phyloP scores from a whole-genome alignment of 306 rosid genomes.

The Quercus variabilis region DNA sequence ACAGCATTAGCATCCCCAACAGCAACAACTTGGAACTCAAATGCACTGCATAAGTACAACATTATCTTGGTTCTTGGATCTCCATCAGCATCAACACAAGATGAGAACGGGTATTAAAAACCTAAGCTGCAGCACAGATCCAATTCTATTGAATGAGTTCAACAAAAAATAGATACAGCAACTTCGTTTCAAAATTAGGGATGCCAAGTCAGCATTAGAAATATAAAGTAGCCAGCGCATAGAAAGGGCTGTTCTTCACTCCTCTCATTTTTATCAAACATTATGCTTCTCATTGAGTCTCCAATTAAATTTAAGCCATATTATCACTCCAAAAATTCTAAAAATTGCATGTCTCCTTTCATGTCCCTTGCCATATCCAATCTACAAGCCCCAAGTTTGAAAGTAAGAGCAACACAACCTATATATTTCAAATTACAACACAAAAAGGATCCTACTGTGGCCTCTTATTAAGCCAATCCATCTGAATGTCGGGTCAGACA shows the following conservation, averaged over 20 bases:
- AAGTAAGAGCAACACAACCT: too few relatives aligned
- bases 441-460: too few relatives aligned
- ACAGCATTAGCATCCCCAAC: constrained; percentile 21
- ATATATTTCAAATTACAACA: too few relatives aligned
- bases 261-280: not conserved
- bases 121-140: constrained; percentile 23
- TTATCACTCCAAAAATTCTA: not conserved
- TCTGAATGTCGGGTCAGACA: too few relatives aligned
- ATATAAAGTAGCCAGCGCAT: too few relatives aligned
- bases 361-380: not conserved
- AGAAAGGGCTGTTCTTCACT: not conserved
- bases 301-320: not conserved
- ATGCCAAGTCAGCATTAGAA: too few relatives aligned
- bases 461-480: too few relatives aligned
- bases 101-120: constrained; percentile 5
- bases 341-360: not conserved
- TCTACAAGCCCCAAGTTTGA: too few relatives aligned
- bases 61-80: constrained; percentile 8
- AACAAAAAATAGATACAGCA: constrained; percentile 9
- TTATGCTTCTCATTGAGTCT: not conserved
- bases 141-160: constrained; percentile 10
- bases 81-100: constrained; percentile 19
- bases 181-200: constrained; percentile 3
- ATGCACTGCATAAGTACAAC: constrained; percentile 1
- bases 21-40: constrained; percentile 14